Evolutionary conservation across 2,329 filamentous ascomycete genomes (phyloP).

Genomic region (Exophiala mesophila): DNA sequence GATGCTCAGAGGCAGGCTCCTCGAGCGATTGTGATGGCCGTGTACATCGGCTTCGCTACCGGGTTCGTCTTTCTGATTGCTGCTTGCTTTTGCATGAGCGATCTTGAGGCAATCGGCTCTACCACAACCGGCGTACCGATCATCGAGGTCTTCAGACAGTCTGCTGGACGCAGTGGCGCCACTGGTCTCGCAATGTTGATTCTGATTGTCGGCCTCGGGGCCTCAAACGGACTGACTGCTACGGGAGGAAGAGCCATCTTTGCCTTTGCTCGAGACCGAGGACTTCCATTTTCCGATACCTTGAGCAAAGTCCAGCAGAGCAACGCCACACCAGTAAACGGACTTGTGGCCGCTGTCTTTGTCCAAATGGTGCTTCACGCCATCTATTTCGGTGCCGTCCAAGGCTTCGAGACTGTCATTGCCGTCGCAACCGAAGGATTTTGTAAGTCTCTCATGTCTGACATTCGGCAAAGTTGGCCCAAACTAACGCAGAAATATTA

Average conservation of each 20-base stretch:
- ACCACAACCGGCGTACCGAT: constrained; percentile 48
- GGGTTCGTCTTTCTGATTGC: constrained; percentile 47
- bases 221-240: constrained; percentile 31
- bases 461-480: too few species aligned
- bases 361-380: constrained; percentile 50
- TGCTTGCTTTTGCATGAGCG: constrained; percentile 49
- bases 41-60: constrained; percentile 42
- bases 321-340: constrained; percentile 43
- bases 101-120: constrained; percentile 43
- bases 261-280: constrained; percentile 47
- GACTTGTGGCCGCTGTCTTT: constrained; percentile 48
- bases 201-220: constrained; percentile 44
- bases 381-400: constrained; percentile 53
- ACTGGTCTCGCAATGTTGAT: constrained; percentile 46
- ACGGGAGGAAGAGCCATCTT: constrained; percentile 20
- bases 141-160: constrained; percentile 51
- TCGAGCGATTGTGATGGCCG: constrained; percentile 43
- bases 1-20: constrained; percentile 46
- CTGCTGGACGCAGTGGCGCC: constrained; percentile 42
- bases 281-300: constrained; percentile 41
- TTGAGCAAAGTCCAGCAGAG: constrained; percentile 38
- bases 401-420: constrained; percentile 54
- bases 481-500: too few species aligned
- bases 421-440: constrained; percentile 55
- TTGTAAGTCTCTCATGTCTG: too few species aligned